These are phyloP conservation scores for Plantago ovata DNA, from an alignment of 257 asterid genomes.

Conservation along the genomic window DNA sequence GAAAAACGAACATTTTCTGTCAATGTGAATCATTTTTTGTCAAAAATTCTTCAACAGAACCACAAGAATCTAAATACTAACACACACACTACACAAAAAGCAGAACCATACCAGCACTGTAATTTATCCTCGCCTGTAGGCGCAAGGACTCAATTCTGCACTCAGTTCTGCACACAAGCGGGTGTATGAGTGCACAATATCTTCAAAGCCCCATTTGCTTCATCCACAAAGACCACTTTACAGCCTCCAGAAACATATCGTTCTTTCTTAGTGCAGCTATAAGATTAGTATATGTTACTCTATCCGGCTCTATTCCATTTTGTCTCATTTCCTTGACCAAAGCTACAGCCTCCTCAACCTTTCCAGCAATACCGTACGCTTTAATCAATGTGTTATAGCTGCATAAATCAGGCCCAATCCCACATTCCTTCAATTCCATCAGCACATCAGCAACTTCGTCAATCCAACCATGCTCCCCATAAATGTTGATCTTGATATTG, in stretches of 20 bases:
- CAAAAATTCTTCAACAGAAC: background rate
- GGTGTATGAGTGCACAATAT: constrained; percentile 5
- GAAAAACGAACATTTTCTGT: background rate
- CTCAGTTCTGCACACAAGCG: background rate
- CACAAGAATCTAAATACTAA: too few relatives aligned
- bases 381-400: constrained; percentile 84
- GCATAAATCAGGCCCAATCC: constrained; percentile 68
- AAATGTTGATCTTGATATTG: constrained; percentile 74
- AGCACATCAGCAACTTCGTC: constrained; percentile 60
- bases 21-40: background rate
- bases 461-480: constrained; percentile 78
- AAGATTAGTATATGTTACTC: constrained; percentile 62
- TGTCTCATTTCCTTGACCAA: constrained; percentile 83
- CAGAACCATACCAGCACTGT: background rate
- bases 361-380: constrained; percentile 89
- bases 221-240: constrained; percentile 99
- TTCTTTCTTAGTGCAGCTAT: constrained; percentile 60
- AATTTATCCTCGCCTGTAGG: background rate
- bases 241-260: constrained; percentile 88
- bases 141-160: background rate
- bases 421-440: constrained; percentile 53
- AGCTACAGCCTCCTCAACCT: constrained; percentile 74
- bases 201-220: constrained; percentile 68
- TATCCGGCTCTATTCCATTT: constrained; percentile 67
- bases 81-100: background rate